Conservation (phyloP, 495 filamentous ascomycete genomes). For the Penicillium egyptiacum region DNA sequence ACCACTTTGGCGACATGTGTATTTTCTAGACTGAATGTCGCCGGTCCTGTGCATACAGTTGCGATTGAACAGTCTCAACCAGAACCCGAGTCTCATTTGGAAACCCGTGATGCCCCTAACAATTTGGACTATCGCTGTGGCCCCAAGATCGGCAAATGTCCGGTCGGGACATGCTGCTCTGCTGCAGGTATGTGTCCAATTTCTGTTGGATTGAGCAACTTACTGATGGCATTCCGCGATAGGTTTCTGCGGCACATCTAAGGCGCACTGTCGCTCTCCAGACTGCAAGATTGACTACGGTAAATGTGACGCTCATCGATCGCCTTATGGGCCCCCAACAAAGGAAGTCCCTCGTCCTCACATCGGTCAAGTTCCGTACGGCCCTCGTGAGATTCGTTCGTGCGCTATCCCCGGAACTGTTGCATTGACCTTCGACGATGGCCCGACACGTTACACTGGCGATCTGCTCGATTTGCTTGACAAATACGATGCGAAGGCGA, state of each 20-base stretch:
- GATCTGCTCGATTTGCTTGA: conserved; percentile 69
- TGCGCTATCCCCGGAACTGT: conserved; percentile 63
- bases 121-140: conserved; percentile 39
- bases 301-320: conserved; percentile 65
- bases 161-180: conserved; percentile 63
- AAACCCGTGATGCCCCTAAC: conserved; percentile 17
- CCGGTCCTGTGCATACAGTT: conserved; percentile 3
- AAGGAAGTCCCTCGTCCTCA: conserved; percentile 57
- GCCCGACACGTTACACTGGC: conserved; percentile 66
- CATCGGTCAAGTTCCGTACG: conserved; percentile 58
- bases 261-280: conserved; percentile 64
- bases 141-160: conserved; percentile 49
- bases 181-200: conserved; percentile 50
- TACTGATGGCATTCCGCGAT: conserved; percentile 13
- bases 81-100: not conserved
- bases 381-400: conserved; percentile 62
- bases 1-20: conserved; percentile 11
- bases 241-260: conserved; percentile 61
- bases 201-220: not conserved
- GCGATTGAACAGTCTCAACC: conserved; percentile 4
- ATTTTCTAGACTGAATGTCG: conserved; percentile 7
- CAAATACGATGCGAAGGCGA: conserved; percentile 65
- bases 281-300: conserved; percentile 71
- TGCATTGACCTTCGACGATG: conserved; percentile 79
- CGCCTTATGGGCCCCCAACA: conserved; percentile 62